Percentiles rank a stretch among this genome's conserved stretches.
phyloP scores from a whole-genome alignment of 2,329 filamentous ascomycete species.

The Myotisia sp. region DNA sequence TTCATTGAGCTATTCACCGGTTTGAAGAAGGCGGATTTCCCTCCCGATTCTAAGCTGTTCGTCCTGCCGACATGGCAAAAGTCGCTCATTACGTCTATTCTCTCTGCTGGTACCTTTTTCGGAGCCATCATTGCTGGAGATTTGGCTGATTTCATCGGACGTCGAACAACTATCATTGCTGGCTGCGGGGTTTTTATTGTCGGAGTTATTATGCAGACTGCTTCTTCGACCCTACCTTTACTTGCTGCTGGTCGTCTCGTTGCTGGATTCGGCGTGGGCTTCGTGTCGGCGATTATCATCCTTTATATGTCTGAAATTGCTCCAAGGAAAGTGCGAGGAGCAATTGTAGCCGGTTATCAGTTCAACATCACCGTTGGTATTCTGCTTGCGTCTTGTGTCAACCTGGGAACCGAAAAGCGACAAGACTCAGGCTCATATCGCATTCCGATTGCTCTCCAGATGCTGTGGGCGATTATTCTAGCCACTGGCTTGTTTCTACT shows the following conservation, averaged over 20 bases:
- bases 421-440: constrained; percentile 56
- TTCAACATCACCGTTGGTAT: constrained; percentile 73
- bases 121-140: constrained; percentile 65
- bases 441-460: constrained; percentile 68
- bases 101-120: constrained; percentile 66
- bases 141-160: constrained; percentile 57
- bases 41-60: constrained; percentile 16
- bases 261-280: constrained; percentile 65
- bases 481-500: constrained; percentile 57
- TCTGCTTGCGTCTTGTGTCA: constrained; percentile 57
- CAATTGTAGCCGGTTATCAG: constrained; percentile 69
- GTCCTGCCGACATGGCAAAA: constrained; percentile 35
- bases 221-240: constrained; percentile 40
- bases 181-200: constrained; percentile 58
- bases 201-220: constrained; percentile 54
- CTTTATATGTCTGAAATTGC: constrained; percentile 76
- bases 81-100: constrained; percentile 59
- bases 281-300: constrained; percentile 66
- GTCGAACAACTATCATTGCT: constrained; percentile 49
- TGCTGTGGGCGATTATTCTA: constrained; percentile 66
- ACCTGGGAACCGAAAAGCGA: constrained; percentile 54
- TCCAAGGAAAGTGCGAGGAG: constrained; percentile 60
- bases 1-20: constrained; percentile 25
- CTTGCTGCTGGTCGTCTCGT: constrained; percentile 62
- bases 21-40: constrained; percentile 17